Evolutionary conservation across 257 asterid genomes (phyloP).

Genomic region (Nicotiana paniculata): DNA sequence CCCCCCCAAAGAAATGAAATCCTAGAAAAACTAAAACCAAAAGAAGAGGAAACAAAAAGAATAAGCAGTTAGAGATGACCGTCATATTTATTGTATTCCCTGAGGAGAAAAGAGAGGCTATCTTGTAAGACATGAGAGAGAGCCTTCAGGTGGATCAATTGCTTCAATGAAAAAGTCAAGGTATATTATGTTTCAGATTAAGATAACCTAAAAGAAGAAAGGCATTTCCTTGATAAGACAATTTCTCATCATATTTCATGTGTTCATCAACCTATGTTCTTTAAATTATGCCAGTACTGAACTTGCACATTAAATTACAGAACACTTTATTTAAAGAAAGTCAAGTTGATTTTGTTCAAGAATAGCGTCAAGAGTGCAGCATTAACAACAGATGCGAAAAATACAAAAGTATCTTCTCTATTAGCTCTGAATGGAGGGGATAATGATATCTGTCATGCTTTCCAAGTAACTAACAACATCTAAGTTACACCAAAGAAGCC

Average conservation of each 20-base stretch:
- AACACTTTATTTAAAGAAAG: neutral
- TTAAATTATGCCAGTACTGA: neutral
- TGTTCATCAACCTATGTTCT: neutral
- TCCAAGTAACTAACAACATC: neutral
- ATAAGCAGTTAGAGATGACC: neutral
- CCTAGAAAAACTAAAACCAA: no score
- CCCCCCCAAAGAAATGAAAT: no score
- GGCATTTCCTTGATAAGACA: neutral
- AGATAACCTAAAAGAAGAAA: neutral
- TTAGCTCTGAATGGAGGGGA: neutral
- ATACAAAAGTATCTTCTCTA: neutral
- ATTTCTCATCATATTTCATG: neutral
- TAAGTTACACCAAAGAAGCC: neutral
- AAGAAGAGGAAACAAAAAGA: no score
- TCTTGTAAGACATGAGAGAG: neutral
- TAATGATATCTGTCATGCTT: neutral
- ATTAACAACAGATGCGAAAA: neutral
- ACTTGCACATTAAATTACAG: neutral
- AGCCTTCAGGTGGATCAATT: neutral
- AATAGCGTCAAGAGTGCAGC: neutral
- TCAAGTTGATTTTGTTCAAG: neutral
- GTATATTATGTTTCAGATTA: neutral
- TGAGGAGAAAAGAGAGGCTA: neutral
- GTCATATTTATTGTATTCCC: neutral
- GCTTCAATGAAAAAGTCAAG: neutral